Conservation (phyloP, 352 stramenopile species). For the Globisporangium yorkense region DNA sequence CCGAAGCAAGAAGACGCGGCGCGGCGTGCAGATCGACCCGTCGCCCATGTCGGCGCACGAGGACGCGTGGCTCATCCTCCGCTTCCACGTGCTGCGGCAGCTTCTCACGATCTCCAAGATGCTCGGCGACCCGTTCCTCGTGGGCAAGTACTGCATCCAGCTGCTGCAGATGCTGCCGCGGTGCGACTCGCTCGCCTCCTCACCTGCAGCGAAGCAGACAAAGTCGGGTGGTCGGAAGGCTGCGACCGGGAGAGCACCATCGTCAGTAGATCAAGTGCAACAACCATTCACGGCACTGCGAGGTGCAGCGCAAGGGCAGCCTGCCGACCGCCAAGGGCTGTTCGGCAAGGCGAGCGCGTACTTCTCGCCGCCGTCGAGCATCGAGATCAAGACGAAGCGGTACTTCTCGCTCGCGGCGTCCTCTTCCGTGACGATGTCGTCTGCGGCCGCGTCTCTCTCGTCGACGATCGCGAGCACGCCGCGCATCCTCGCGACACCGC, state of each 20-base stretch:
- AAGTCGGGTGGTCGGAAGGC: background rate
- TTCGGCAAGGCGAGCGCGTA: slow-evolving; percentile 51
- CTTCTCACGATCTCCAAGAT: slow-evolving; percentile 58
- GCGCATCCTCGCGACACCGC: slow-evolving; percentile 48
- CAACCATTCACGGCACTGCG: slow-evolving; percentile 25
- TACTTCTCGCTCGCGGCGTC: slow-evolving; percentile 57
- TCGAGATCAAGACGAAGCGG: slow-evolving; percentile 61
- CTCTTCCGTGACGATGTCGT: slow-evolving; percentile 62
- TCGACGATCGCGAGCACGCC: slow-evolving; percentile 73
- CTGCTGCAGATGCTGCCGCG: slow-evolving; percentile 60
- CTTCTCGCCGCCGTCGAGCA: slow-evolving; percentile 51
- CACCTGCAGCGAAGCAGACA: background rate
- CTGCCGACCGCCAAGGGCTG: slow-evolving; percentile 21
- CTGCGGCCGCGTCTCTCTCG: slow-evolving; percentile 58
- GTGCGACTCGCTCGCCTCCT: slow-evolving; percentile 37
- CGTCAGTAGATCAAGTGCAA: slow-evolving; percentile 30
- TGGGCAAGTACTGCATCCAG: slow-evolving; percentile 52
- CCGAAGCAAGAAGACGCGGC: slow-evolving; percentile 18
- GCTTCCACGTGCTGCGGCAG: slow-evolving; percentile 76
- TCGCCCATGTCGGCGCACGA: slow-evolving; percentile 16
- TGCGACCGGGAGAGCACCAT: background rate
- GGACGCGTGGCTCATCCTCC: slow-evolving; percentile 57
- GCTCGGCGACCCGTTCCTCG: slow-evolving; percentile 38
- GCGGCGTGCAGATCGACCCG: slow-evolving; percentile 5
- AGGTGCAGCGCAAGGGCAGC: slow-evolving; percentile 1